Base-by-base conservation (phyloP, 257 asterid genomes). In the Ballota nigra region DNA sequence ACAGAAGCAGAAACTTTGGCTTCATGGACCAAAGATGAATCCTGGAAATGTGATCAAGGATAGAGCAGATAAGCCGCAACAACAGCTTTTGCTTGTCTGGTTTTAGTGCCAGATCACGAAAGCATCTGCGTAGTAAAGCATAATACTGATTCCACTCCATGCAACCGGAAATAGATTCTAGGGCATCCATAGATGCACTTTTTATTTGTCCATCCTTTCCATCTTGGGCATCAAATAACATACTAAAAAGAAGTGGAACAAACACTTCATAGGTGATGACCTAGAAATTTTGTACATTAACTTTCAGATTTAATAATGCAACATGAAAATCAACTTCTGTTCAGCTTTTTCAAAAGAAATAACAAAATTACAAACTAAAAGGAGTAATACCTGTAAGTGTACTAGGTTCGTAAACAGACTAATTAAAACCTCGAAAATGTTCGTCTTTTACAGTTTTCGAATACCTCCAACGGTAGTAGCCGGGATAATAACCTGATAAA, bases 401-500 rank as follows among this genome's bases (percentile, higher is more conserved):
- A n/a, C n/a, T n/a, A n/a, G n/a, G n/a, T 73, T 75, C 6, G 45
- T 76, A 82, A 52, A 65, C 19, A 68, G 45, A 71, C 8, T 61
- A 9, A 43, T 75, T 28, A 36, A 22, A 69, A 24, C 28, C 5
- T 20, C 24, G 40, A 57, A 38, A 22, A 36, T 23, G n/a, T 0
- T 9, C 26, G 36, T 36, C 41, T 53, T 23, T 22, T 15, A 6
- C 36, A 52, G n/a, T 33, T 33, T 8, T 86, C 91, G 99, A 81
- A 94, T 80, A 52, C 99, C 99, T 61, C 99, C 99, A 56, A 94
- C 99, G 23, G 99, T 91, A 82, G 99, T 95, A 19, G 99, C 97
- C 20, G 97, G 97, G 59, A 91, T 88, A 56, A 94, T 85, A 69
- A 91, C 99, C 99, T 94, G 51, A 73, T 63, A 75, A 58, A 53